A percentile compares a stretch with the other conserved stretches of the same genome.
Evolutionary conservation across 257 asterid species (phyloP).

Genomic region (Solanum bulbocastanum): DNA sequence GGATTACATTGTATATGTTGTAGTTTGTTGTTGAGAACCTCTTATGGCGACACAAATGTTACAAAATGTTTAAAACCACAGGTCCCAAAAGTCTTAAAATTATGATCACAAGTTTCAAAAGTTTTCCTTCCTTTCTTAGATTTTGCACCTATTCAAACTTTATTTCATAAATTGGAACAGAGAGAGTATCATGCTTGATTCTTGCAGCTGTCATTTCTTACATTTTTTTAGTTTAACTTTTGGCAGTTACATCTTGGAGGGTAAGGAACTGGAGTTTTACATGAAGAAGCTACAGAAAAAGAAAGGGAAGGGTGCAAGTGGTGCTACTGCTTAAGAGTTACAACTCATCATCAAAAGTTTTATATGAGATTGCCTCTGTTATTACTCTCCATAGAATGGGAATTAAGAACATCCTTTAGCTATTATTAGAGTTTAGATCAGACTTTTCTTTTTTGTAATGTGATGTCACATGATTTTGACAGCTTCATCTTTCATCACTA

Average conservation of each 20-base stretch:
- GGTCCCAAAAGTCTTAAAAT: neutral
- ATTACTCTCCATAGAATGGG: neutral
- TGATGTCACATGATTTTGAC: neutral
- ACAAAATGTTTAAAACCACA: neutral
- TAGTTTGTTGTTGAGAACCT: neutral
- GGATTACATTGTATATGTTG: neutral
- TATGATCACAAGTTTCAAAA: neutral
- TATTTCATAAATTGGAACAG: neutral
- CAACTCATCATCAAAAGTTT: neutral
- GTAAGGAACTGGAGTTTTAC: constrained; percentile 24
- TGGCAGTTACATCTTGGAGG: constrained; percentile 29
- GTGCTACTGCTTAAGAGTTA: constrained; percentile 10
- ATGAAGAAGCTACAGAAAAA: constrained; percentile 25
- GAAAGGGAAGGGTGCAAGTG: constrained; percentile 29
- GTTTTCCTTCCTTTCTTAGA: neutral
- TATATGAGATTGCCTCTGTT: neutral
- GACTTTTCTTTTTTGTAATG: neutral
- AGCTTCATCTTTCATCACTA: neutral
- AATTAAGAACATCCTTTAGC: neutral
- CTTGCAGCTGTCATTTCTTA: neutral
- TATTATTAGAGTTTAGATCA: neutral
- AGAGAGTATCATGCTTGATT: neutral
- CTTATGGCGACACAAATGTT: neutral
- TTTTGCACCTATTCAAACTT: neutral
- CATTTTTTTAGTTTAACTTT: neutral